Conservation (phyloP, 2,329 filamentous ascomycete species). For the Sclerotinia borealis region DNA sequence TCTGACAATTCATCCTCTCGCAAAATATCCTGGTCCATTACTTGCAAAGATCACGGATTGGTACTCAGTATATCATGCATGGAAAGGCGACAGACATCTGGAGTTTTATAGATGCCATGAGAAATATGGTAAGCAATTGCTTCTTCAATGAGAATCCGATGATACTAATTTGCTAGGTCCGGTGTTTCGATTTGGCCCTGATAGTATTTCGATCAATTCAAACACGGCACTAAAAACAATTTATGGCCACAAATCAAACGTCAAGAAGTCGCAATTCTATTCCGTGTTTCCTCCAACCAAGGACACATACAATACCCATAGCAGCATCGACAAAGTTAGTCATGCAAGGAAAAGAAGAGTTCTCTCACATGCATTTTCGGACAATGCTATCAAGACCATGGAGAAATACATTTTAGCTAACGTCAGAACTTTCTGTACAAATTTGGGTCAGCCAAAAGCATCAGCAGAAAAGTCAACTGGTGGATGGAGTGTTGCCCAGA, state of each 20-base stretch:
- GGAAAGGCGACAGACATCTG: constrained; percentile 34
- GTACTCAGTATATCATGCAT: constrained; percentile 33
- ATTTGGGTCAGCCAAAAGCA: constrained; percentile 34
- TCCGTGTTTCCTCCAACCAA: constrained; percentile 63
- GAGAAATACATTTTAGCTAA: constrained; percentile 30
- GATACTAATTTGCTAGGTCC: constrained; percentile 39
- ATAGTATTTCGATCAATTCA: constrained; percentile 72
- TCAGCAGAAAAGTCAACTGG: constrained; percentile 36
- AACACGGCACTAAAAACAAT: constrained; percentile 60
- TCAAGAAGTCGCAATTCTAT: constrained; percentile 67
- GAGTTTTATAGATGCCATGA: constrained; percentile 34
- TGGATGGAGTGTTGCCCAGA: constrained; percentile 49
- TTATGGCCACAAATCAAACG: constrained; percentile 57
- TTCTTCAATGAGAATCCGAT: no score
- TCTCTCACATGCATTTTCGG: constrained; percentile 60
- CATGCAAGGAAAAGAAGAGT: constrained; percentile 61
- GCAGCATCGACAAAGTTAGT: constrained; percentile 59
- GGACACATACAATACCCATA: constrained; percentile 63
- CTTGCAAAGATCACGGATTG: constrained; percentile 32
- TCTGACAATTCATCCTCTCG: constrained; percentile 31
- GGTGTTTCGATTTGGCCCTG: constrained; percentile 69
- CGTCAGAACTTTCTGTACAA: constrained; percentile 54
- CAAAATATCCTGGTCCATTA: constrained; percentile 35
- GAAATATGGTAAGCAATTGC: constrained; percentile 32
- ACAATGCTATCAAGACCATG: constrained; percentile 29